phyloP scores from a whole-genome alignment of 192 early-diverging fungal species.

The Backusella mclennaniae region DNA sequence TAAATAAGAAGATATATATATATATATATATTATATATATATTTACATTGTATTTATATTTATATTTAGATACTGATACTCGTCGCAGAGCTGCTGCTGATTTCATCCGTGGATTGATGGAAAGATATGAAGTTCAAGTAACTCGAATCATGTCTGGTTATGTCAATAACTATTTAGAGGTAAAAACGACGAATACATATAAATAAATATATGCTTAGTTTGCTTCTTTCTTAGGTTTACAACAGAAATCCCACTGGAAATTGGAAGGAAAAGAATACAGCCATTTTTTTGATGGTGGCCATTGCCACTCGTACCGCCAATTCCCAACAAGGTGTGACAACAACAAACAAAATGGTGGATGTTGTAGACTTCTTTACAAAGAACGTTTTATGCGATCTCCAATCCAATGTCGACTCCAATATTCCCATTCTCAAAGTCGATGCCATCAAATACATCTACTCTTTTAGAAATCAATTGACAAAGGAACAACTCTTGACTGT shows the following conservation, averaged over 20 bases:
- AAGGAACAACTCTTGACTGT: constrained; percentile 75
- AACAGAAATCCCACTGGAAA: constrained; percentile 60
- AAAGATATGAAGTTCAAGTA: constrained; percentile 81
- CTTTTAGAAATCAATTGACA: constrained; percentile 92
- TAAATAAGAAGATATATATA: constrained; percentile 28
- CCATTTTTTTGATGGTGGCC: constrained; percentile 88
- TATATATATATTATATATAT: not conserved
- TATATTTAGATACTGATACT: constrained; percentile 73
- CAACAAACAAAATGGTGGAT: constrained; percentile 81
- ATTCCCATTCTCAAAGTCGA: constrained; percentile 90
- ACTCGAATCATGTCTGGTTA: constrained; percentile 83
- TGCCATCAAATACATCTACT: constrained; percentile 91
- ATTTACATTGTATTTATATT: not conserved
- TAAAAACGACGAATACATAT: constrained; percentile 7
- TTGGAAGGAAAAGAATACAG: constrained; percentile 97
- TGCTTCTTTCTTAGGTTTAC: constrained; percentile 53
- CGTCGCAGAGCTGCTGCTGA: constrained; percentile 91
- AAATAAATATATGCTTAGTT: not conserved
- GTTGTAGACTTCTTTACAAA: constrained; percentile 80
- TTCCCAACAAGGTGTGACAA: constrained; percentile 80
- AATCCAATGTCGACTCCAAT: constrained; percentile 60
- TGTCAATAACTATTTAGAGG: constrained; percentile 62
- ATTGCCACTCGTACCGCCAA: constrained; percentile 80
- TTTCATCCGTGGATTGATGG: constrained; percentile 88
- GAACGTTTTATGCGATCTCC: constrained; percentile 84